Evolutionary conservation across 2,329 filamentous ascomycete genomes (phyloP), one percentile per base, ranked within the genome.

Genomic region (Monilinia fructicola): DNA sequence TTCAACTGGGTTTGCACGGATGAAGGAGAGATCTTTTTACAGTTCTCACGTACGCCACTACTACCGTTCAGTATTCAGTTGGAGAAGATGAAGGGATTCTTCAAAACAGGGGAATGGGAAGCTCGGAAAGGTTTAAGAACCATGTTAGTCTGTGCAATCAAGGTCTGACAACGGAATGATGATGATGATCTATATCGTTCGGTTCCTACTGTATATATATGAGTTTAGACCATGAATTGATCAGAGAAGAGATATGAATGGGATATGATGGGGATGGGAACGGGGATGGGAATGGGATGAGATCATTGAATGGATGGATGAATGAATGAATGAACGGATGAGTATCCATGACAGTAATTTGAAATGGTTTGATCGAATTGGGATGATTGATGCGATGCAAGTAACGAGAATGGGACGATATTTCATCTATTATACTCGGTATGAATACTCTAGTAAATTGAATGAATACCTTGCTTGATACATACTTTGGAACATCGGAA

Each of bases 101-200:
- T 64, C 61, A 55, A 42, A 40, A 28, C 61, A 64, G 61, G 61
- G 61, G 61, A 56, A 56, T n/a, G 52, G 52, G 35, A 54, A 63
- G 50, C 18, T 28, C 31, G 52, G 60, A 54, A 40, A 44, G 46
- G 35, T 54, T 53, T 21, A 31, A 26, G 40, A 63, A 42, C 60
- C 60, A 63, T 63, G 60, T 63, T 42, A 23, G 14, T 63, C 42
- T 35, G 48, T 38, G 26, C 61, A 35, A 54, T 55, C 53, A 50
- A 44, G 46, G 46, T 46, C 50, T 55, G 21, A 52, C 38, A 54
- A 38, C 40, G 58, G 31, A 35, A 35, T 35, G 31, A 35, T 35
- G n/a, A 23, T 35, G 44, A 26, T 38, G 58, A 35, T 48, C 58
- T 23, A 18, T 35, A 14, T 44, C 44, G 54, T 14, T 54, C 60